A percentile compares a stretch with the other conserved stretches of the same genome.
Conservation (phyloP, 768 basidiomycete genomes). For the Amanita phalloides region DNA sequence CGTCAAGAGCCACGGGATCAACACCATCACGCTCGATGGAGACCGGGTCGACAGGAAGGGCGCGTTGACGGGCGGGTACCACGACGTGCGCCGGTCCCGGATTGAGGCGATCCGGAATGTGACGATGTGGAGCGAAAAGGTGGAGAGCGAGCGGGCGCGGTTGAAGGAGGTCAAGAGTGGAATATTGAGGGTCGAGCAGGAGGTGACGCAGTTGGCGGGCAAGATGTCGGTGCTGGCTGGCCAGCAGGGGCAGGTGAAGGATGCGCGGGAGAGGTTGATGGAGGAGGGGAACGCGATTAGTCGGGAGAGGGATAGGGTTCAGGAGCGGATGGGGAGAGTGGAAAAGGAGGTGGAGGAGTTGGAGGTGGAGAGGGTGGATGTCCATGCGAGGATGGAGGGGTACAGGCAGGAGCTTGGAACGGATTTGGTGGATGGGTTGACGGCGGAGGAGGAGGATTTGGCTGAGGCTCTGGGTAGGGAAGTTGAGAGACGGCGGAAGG, state of each 20-base stretch:
- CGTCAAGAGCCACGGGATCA: conserved; percentile 88
- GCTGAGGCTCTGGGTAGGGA: conserved; percentile 65
- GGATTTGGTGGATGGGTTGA: conserved; percentile 67
- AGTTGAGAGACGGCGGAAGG: conserved; percentile 64
- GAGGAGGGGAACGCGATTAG: conserved; percentile 49
- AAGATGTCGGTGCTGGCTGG: conserved; percentile 58
- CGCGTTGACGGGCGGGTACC: conserved; percentile 90
- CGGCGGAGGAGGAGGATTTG: conserved; percentile 54
- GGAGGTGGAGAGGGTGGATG: conserved; percentile 54
- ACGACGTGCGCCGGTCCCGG: conserved; percentile 83
- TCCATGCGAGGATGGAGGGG: conserved; percentile 53
- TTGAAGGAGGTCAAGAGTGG: conserved; percentile 66
- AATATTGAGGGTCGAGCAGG: conserved; percentile 70
- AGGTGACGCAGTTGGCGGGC: conserved; percentile 69
- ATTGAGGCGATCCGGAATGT: conserved; percentile 80
- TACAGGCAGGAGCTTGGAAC: conserved; percentile 61
- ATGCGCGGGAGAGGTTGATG: conserved; percentile 54
- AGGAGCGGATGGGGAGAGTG: conserved; percentile 46
- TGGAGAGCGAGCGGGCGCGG: conserved; percentile 50
- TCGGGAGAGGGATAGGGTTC: conserved; percentile 62
- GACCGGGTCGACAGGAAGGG: conserved; percentile 98
- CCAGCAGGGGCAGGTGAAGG: conserved; percentile 61
- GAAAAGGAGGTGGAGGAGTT: conserved; percentile 64
- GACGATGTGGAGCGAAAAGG: conserved; percentile 63
- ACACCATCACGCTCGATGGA: conserved; percentile 95